Base-by-base conservation (phyloP, 148 eudicot genomes). In the Rhododendron henanense region DNA sequence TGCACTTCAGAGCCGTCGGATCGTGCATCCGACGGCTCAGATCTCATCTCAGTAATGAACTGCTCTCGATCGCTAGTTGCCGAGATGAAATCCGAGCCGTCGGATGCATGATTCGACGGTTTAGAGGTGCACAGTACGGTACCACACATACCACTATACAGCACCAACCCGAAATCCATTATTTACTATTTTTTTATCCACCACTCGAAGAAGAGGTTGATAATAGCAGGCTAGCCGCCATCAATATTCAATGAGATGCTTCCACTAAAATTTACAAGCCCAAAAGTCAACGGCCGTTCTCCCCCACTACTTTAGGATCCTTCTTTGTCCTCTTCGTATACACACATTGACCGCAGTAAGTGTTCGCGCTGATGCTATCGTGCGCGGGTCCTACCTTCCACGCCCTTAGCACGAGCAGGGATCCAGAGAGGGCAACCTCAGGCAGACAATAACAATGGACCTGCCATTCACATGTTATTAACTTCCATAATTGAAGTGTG, bases 71-170 rank as follows among this genome's bases (percentile, higher is more conserved):
- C 45, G 6, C 1, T 41, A 0, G 1, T 41, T 41, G 45, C 1
- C 6, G 45, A 41, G 45, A 41, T 41, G 7, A 41, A 41, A 41
- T 41, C 6, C 45, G 0, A 41, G 8, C 45, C 1, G 0, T 41
- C 1, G 45, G 0, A 41, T 41, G 1, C 8, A 41, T 1, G 6
- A 41, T 41, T 6, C 1, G 6, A 41, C 7, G 45, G 1, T 41
- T 41, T 0, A 0, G 0, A 41, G 0, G 45, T 41, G 7, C 1
- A 1, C 45, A 41, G 6, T 5, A 41, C 45, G 45, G 1, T 41
- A 0, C 0, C 0, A 39, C 6, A 0, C 8, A 41, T 1, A 6
- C 0, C 0, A 6, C 0, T 41, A 0, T 5, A 41, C 6, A 41
- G 1, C 1, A 41, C 45, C 45, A 6, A 41, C 1, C 45, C 8